Evolutionary conservation across 768 basidiomycete species (phyloP).

Genomic region (Astraeus odoratus): DNA sequence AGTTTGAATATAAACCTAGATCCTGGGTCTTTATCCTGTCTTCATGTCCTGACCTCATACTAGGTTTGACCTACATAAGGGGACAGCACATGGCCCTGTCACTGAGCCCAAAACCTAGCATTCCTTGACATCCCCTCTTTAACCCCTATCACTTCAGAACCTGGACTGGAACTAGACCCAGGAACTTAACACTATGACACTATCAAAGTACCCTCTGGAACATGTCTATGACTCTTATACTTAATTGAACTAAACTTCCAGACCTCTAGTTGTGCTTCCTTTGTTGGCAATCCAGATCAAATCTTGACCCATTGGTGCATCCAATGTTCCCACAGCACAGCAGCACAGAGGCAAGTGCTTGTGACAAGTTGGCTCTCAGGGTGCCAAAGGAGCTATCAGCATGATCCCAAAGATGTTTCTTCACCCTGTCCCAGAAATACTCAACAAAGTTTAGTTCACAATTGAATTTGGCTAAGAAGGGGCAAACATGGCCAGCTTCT

Average conservation of each 20-base stretch:
- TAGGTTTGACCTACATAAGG: too few relatives aligned
- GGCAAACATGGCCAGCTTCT: constrained; percentile 19
- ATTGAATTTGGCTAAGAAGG: constrained; percentile 24
- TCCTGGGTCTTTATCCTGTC: too few relatives aligned
- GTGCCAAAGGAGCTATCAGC: constrained; percentile 19
- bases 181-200: neutral
- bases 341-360: neutral
- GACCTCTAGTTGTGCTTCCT: constrained; percentile 10
- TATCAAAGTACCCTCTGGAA: constrained; percentile 13
- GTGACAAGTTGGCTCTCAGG: neutral
- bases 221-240: constrained; percentile 17
- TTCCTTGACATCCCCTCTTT: too few relatives aligned
- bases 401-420: constrained; percentile 15
- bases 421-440: constrained; percentile 26
- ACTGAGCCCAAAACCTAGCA: too few relatives aligned
- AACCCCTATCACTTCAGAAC: too few relatives aligned
- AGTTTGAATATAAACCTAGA: too few relatives aligned
- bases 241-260: constrained; percentile 12
- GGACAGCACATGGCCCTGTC: too few relatives aligned
- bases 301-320: constrained; percentile 14
- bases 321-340: constrained; percentile 8
- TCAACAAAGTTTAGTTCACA: constrained; percentile 22
- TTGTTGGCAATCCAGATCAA: constrained; percentile 6
- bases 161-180: neutral
- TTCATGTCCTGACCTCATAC: too few relatives aligned